Base-by-base conservation (phyloP, 2,329 filamentous ascomycete genomes). In the Trichoderma sp. region DNA sequence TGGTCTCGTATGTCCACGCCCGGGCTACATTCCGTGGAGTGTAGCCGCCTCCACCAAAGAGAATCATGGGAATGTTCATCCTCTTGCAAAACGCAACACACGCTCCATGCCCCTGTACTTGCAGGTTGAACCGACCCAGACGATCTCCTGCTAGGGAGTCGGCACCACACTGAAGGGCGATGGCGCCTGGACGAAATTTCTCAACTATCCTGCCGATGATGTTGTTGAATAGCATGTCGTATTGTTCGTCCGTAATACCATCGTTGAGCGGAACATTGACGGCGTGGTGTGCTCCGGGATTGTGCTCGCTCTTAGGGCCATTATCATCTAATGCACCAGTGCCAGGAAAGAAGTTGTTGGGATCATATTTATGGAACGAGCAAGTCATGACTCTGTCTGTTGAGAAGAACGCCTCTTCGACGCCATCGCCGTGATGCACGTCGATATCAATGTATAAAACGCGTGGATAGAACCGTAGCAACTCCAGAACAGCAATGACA, bases 311-410 rank as follows among this genome's bases (percentile, higher is more conserved):
- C 74, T 89, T 87, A 1, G 93, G 93, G 0, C 94, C 94, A 63
- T 93, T 97, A 79, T 94, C 91, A 71, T 94, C 90, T 55, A 96
- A 87, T 16, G 88, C 90, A n/a, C 94, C 94, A 0, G 94, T 97
- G 67, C 94, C 94, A 1, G 94, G 94, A 79, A 97, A 97, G 83
- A 97, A 97, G 71, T 84, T 85, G 64, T 84, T 77, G 72, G 90
- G 92, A 75, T 97, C 94, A 81, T 96, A 98, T 80, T 98, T 97
- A 84, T 99, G 96, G 79, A 97, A 97, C 34, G 93, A 97, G 46
- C 96, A 89, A 0, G 95, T 97, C 85, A 97, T 92, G 73, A 97
- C 93, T 68, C 93, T 88, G 77, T 96, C 93, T 26, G 92, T 94
- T 11, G 92, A 94, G 82, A 93, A 94, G 77, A 97, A 97, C 3